A percentile compares a stretch with the other conserved stretches of the same genome.
Conservation (phyloP, 306 rosid species). For the Mucuna pruriens region DNA sequence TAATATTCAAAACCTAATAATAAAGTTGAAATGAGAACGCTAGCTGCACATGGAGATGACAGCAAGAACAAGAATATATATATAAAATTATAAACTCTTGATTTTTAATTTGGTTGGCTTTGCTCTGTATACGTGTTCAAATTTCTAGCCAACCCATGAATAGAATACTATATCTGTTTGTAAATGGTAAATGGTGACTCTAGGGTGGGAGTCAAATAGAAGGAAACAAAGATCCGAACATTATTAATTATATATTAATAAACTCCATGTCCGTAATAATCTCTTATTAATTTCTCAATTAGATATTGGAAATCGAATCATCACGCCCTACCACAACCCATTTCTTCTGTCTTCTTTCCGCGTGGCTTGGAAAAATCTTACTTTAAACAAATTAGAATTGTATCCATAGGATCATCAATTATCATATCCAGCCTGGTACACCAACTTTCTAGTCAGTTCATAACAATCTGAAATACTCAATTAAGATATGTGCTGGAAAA, state of each 20-base stretch:
- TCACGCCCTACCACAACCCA: constrained; percentile 2
- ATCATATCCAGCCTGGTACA: not conserved
- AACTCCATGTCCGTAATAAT: not conserved
- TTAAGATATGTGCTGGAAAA: not conserved
- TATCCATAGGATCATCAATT: not conserved
- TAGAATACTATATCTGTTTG: not conserved
- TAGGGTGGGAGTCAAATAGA: constrained; percentile 41
- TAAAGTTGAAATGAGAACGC: constrained; percentile 18
- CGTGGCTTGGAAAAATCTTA: not conserved
- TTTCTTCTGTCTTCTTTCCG: not conserved
- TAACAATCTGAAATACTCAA: not conserved
- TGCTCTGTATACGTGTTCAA: not conserved
- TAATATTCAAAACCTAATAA: not conserved
- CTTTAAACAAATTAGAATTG: not conserved
- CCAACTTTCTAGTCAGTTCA: not conserved
- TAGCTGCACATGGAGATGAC: constrained; percentile 47
- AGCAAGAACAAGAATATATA: constrained; percentile 46
- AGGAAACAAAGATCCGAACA: constrained; percentile 28
- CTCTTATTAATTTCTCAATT: not conserved
- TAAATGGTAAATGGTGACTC: constrained; percentile 29
- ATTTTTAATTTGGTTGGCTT: constrained; percentile 14
- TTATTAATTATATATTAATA: not conserved
- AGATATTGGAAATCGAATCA: constrained; percentile 33
- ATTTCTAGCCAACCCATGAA: not conserved
- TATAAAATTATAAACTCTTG: no score